Evolutionary conservation across 2,329 filamentous ascomycete genomes (phyloP), one percentile per base, ranked within the genome.

Genomic region (Fusarium anthophilum): DNA sequence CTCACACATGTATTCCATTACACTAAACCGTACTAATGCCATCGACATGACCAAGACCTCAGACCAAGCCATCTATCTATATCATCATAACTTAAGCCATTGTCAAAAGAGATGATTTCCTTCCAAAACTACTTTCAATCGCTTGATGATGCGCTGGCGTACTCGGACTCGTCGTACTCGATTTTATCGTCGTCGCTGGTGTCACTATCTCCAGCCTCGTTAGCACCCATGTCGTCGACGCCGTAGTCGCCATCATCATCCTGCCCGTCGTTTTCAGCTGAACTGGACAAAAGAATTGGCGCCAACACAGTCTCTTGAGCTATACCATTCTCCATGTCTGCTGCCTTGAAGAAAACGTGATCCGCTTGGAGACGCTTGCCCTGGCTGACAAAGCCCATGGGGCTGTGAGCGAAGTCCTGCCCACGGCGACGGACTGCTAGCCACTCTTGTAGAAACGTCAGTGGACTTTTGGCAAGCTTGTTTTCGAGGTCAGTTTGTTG

Each of bases 351-450:
- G 80, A 91, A 91, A 0, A 86, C 80, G 59, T 91, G 89, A 18
- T 82, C 82, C 9, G 79, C 76, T 0, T 80, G 80, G 1, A 91
- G 80, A 1, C 81, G 76, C 67, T 87, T 88, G 18, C 88, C 87
- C 18, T 87, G 86, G 6, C 85, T 86, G 9, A 91, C 63, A 73
- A 87, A 88, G 0, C 89, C 89, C 85, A 91, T 90, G 0, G 89
- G 90, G 0, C 88, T 91, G 32, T 91, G 87, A 20, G 84, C 76
- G 58, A 91, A 85, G 66, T 91, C 89, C 63, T 90, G 88, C 0
- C 86, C 86, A 43, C 87, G 87, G 3, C 89, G 86, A 2, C 87
- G 83, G 0, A 89, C 67, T 0, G 86, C 81, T 2, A 91, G 80
- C 89, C 89, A 91, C 51, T 91, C 89, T 28, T 87, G 83, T 1